phyloP scores from a whole-genome alignment of 2,329 filamentous ascomycete genomes.

The Cladosporium sp. region DNA sequence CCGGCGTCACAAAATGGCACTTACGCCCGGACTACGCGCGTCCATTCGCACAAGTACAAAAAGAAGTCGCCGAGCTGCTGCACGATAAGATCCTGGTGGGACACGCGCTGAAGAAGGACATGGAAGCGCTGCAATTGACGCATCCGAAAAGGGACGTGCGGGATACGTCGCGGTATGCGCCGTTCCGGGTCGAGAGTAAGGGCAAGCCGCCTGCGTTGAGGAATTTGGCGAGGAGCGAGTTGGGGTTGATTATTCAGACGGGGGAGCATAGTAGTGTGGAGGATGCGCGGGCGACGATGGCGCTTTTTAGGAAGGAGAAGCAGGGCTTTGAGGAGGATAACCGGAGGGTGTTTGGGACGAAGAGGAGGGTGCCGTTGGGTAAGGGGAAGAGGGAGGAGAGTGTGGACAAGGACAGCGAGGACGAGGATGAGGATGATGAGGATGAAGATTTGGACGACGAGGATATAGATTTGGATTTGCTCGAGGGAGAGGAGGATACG shows the following conservation, averaged over 20 bases:
- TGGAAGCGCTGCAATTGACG: slow-evolving; percentile 71
- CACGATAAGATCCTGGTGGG: slow-evolving; percentile 74
- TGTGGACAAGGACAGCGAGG: slow-evolving; percentile 27
- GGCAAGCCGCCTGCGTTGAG: slow-evolving; percentile 71
- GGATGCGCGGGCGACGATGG: slow-evolving; percentile 88
- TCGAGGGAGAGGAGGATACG: slow-evolving; percentile 34
- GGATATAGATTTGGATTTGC: slow-evolving; percentile 26
- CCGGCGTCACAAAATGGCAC: slow-evolving; percentile 73
- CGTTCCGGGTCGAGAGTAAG: slow-evolving; percentile 68
- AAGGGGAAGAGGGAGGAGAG: slow-evolving; percentile 22
- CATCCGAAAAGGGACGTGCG: slow-evolving; percentile 78
- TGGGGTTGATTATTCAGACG: slow-evolving; percentile 61
- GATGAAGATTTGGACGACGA: slow-evolving; percentile 26
- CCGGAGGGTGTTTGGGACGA: slow-evolving; percentile 60
- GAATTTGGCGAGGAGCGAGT: slow-evolving; percentile 56
- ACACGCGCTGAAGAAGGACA: slow-evolving; percentile 78
- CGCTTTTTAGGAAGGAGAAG: slow-evolving; percentile 82
- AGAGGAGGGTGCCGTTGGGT: slow-evolving; percentile 3
- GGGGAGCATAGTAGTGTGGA: slow-evolving; percentile 64
- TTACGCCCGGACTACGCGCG: slow-evolving; percentile 57
- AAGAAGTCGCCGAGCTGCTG: slow-evolving; percentile 67
- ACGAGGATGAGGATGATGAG: slow-evolving; percentile 27
- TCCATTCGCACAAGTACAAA: slow-evolving; percentile 74
- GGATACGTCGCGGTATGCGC: slow-evolving; percentile 77
- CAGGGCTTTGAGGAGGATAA: slow-evolving; percentile 81